These are phyloP conservation scores for Helicocarpus griseus DNA, from an alignment of 2,329 filamentous ascomycete genomes.

Conservation along the genomic window DNA sequence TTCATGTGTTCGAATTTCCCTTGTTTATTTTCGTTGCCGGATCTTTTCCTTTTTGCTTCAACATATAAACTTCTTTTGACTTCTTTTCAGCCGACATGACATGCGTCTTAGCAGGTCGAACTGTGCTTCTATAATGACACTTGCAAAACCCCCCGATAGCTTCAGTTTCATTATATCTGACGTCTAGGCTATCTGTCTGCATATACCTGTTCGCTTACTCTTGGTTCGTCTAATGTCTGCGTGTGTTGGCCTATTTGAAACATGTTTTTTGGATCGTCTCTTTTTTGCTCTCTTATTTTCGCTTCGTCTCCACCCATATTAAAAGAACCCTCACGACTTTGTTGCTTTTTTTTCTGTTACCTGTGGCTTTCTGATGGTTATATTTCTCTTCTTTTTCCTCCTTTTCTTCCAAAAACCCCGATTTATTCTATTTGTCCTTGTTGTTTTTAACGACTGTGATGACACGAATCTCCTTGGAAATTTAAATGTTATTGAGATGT, in stretches of 20 bases:
- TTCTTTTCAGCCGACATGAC: not conserved
- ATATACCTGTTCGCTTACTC: not conserved
- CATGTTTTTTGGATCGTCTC: not conserved
- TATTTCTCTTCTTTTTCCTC: not conserved
- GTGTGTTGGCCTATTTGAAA: not conserved
- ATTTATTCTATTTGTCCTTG: constrained; percentile 2
- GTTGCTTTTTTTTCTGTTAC: not conserved
- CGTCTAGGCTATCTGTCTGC: not conserved
- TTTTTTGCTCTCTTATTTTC: not conserved
- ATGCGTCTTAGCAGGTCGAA: not conserved
- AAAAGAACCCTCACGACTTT: not conserved
- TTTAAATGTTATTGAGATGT: constrained; percentile 5
- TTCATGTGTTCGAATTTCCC: not conserved
- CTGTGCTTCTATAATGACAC: not conserved
- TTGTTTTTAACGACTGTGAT: constrained; percentile 15
- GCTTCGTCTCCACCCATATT: too few species aligned
- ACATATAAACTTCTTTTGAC: not conserved
- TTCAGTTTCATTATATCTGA: not conserved
- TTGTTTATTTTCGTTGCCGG: not conserved
- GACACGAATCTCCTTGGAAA: constrained; percentile 16
- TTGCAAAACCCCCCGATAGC: not conserved
- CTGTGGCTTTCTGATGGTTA: not conserved
- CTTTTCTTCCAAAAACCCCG: not conserved
- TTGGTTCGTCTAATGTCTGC: not conserved
- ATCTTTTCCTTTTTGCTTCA: not conserved